Base-by-base conservation (phyloP, 139 green algal genomes). In the Monoraphidium neglectum region DNA sequence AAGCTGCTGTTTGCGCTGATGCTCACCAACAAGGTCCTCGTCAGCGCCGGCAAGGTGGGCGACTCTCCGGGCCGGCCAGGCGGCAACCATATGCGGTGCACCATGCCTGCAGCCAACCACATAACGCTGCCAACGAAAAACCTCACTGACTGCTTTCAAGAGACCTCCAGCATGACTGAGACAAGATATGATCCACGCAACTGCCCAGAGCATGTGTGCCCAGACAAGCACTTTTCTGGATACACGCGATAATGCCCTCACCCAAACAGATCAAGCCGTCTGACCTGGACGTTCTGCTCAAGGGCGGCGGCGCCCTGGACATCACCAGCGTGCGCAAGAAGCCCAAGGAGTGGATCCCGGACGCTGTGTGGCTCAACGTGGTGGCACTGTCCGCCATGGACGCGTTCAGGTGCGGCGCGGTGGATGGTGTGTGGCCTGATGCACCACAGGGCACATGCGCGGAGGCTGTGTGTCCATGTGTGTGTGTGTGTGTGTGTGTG, bases 1-100 rank as follows among this genome's bases (percentile, higher is more conserved):
- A 98, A 97, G 88, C 75, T 97, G 54, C 91, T 95, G 74, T 98
- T 98, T 78, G 90, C 92, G 35, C 89, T 98, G 36, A 97, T 98
- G 92, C 87, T 98, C 54, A 90, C 95, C 67, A 94, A 91, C 81
- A 93, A 93, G 80, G 87, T 97, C 68, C 83, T 94, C 40, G 64
- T 89, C 36, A 88, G 76, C 18, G 89, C 89, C 13, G 87, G 86
- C 74, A 92, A 90, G 79, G 76, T 87, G 64, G 64, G 77, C 36
- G 8, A 21, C 43, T 51, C 8, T n/a, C n/a, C n/a, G n/a, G n/a
- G n/a, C n/a, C n/a, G n/a, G n/a, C n/a, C n/a, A n/a, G n/a, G n/a
- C n/a, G n/a, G n/a, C n/a, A n/a, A n/a, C n/a, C n/a, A n/a, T n/a
- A n/a, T n/a, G n/a, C n/a, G n/a, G n/a, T n/a, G n/a, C n/a, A n/a